A percentile compares a stretch with the other conserved stretches of the same genome.
phyloP scores from a whole-genome alignment of 2,329 filamentous ascomycete species.

The Alternaria ventricosa region DNA sequence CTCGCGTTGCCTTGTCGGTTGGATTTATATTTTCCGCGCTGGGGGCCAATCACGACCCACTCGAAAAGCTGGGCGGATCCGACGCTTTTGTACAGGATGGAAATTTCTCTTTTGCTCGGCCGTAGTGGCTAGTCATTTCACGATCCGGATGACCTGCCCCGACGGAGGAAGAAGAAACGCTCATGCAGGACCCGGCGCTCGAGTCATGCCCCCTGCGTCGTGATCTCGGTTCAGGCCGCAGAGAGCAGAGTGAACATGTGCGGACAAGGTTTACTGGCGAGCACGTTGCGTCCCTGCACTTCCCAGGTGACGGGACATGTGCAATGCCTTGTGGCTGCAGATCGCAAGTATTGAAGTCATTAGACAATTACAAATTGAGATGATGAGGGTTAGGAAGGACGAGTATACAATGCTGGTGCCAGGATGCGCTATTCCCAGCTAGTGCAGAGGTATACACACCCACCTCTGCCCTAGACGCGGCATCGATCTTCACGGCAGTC shows the following conservation, averaged over 20 bases:
- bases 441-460: conserved; percentile 25
- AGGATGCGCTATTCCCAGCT: conserved; percentile 28
- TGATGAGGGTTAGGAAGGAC: conserved; percentile 11
- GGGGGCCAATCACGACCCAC: conserved; percentile 23
- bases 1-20: conserved; percentile 23
- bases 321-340: conserved; percentile 9
- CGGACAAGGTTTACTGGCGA: not conserved
- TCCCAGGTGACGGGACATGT: not conserved
- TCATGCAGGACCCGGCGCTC: conserved; percentile 25
- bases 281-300: not conserved
- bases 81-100: not conserved
- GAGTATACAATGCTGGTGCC: conserved; percentile 13
- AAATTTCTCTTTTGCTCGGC: conserved; percentile 7
- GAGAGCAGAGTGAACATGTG: conserved; percentile 14
- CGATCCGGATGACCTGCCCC: conserved; percentile 13
- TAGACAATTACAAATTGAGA: conserved; percentile 19
- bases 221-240: conserved; percentile 30
- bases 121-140: conserved; percentile 7
- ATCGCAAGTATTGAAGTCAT: conserved; percentile 3
- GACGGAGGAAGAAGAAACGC: conserved; percentile 29
- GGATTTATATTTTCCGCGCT: conserved; percentile 35
- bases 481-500: conserved; percentile 25
- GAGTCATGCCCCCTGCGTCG: conserved; percentile 27
- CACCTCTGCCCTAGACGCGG: conserved; percentile 25
- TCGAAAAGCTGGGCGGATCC: not conserved